Evolutionary conservation across 2,329 filamentous ascomycete species (phyloP).

Genomic region (Xylariales sp.): DNA sequence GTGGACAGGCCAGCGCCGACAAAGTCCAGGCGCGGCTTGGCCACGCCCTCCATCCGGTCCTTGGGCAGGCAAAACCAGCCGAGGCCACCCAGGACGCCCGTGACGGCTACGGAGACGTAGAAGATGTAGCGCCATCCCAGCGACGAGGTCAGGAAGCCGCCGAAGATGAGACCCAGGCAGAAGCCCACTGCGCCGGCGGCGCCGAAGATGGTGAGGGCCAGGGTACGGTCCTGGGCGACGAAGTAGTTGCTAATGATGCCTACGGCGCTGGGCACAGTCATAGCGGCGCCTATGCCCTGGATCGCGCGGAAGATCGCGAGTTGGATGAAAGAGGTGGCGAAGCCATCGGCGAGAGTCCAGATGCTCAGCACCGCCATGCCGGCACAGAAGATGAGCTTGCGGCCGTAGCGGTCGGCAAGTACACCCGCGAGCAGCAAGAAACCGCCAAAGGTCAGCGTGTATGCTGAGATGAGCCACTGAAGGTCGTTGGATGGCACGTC

Average conservation of each 20-base stretch:
- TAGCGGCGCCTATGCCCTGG: constrained; percentile 56
- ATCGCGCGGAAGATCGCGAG: constrained; percentile 55
- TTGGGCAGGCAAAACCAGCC: constrained; percentile 31
- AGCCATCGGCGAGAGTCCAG: constrained; percentile 49
- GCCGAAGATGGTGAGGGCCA: constrained; percentile 32
- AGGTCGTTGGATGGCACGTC: not conserved
- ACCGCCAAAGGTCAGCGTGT: constrained; percentile 15
- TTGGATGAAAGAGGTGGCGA: constrained; percentile 48
- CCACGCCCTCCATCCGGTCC: constrained; percentile 26
- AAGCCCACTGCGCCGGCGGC: constrained; percentile 33
- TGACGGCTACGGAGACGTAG: constrained; percentile 28
- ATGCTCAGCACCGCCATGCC: constrained; percentile 45
- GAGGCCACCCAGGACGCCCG: constrained; percentile 15
- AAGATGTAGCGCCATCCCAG: constrained; percentile 34
- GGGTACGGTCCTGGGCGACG: constrained; percentile 29
- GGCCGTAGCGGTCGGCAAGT: constrained; percentile 41
- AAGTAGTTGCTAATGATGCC: constrained; percentile 46
- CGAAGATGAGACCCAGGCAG: constrained; percentile 33
- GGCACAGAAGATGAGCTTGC: constrained; percentile 38
- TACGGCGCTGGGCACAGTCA: constrained; percentile 53
- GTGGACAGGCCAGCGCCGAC: constrained; percentile 36
- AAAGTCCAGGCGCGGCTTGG: constrained; percentile 33
- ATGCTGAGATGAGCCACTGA: constrained; percentile 4
- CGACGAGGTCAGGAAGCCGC: constrained; percentile 32
- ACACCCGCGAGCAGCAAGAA: constrained; percentile 49